Conservation (phyloP, 2,329 filamentous ascomycete species). For the Ustilaginoidea virens region DNA sequence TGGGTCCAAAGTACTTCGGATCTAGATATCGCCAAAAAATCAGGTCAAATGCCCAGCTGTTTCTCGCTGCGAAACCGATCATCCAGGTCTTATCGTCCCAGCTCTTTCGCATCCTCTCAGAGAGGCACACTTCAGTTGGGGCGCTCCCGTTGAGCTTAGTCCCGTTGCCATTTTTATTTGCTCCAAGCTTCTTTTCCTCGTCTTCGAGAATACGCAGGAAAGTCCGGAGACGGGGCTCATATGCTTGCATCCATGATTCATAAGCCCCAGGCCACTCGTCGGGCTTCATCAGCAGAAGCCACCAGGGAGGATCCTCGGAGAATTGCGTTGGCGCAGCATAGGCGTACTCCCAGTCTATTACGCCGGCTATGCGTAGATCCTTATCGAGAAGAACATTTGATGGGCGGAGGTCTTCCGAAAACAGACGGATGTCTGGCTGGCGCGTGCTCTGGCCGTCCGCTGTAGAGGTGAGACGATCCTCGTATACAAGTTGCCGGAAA, state of each 20-base stretch:
- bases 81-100: constrained; percentile 18
- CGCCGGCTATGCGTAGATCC: constrained; percentile 12
- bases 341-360: constrained; percentile 27
- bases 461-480: constrained; percentile 4
- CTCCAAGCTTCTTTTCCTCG: constrained; percentile 12
- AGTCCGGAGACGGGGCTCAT: constrained; percentile 16
- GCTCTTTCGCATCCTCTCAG: constrained; percentile 22
- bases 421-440: constrained; percentile 6
- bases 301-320: constrained; percentile 22
- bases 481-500: constrained; percentile 14
- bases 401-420: constrained; percentile 13
- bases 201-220: constrained; percentile 19
- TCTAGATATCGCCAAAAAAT: constrained; percentile 23
- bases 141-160: no score
- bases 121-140: no score
- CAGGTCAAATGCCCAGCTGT: constrained; percentile 22
- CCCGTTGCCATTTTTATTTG: no score
- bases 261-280: constrained; percentile 17
- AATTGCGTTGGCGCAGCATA: constrained; percentile 19
- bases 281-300: constrained; percentile 17
- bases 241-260: constrained; percentile 14
- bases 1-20: constrained; percentile 15
- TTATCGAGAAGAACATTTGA: constrained; percentile 18
- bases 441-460: not conserved
- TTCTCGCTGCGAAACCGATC: constrained; percentile 19